A percentile compares a stretch with the other conserved stretches of the same genome.
These are phyloP conservation scores for Periconia sp. DNA, from an alignment of 2,329 filamentous ascomycete species.

Conservation along the genomic window DNA sequence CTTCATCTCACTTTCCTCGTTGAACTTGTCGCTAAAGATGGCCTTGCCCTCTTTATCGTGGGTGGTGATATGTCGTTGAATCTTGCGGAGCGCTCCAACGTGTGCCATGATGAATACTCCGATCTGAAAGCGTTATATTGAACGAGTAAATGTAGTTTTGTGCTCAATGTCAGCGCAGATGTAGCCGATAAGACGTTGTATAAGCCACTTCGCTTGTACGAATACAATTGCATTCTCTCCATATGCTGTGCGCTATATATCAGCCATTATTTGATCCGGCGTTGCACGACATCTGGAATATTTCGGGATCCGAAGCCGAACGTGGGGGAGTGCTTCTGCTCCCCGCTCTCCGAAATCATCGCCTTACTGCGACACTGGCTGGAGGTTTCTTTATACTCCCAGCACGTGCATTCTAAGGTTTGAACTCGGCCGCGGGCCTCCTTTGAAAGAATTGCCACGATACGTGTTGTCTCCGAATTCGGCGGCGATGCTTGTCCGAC, in stretches of 20 bases:
- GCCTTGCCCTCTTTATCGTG: conserved; percentile 45
- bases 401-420: background rate
- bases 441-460: background rate
- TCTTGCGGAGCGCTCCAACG: conserved; percentile 35
- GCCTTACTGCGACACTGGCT: conserved; percentile 2
- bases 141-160: no score
- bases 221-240: no score
- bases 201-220: no score
- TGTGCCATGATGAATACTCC: conserved; percentile 40
- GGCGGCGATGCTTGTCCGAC: background rate
- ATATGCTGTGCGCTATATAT: no score
- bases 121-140: no score
- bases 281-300: conserved; percentile 21
- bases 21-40: conserved; percentile 43
- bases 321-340: conserved; percentile 13
- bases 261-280: conserved; percentile 1
- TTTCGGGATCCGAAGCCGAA: conserved; percentile 31
- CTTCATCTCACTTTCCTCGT: conserved; percentile 44
- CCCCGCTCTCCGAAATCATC: conserved; percentile 20
- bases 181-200: no score
- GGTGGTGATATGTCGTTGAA: conserved; percentile 45
- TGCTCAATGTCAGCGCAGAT: no score
- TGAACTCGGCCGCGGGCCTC: background rate
- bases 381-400: background rate
- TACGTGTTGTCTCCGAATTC: background rate